Base-by-base conservation (phyloP, 306 rosid genomes). In the Fagus crenata region DNA sequence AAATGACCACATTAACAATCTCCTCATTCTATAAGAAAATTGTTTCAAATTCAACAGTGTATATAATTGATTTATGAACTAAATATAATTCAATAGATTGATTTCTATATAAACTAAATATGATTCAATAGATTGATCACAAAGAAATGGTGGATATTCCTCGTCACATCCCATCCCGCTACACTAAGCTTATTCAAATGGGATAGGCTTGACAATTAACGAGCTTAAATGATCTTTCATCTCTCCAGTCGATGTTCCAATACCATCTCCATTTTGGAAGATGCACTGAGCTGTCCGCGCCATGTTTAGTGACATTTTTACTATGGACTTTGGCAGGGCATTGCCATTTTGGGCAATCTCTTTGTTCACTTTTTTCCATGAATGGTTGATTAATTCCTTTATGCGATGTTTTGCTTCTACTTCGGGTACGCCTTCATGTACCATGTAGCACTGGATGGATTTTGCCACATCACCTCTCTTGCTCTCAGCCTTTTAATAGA, bases 381-480 rank as follows among this genome's bases (percentile, higher is more conserved):
- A 75, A 31, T 79, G 2, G 8, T 58, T 31, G 35, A 63, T 75
- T n/a, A 75, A 15, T 3, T 43, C 54, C 7, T 41, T 71, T 15
- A 75, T 67, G 32, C 39, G 67, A 17, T 58, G 31, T 13, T 36
- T 42, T 40, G 78, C 81, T 77, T 79, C 81, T 79, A 75, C 81
- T 56, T 76, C 56, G 4, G 73, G 37, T 72, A 28, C 6, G 5
- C 78, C 72, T 58, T 54, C 76, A 22, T 79, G 78, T 56, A 46
- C 75, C 86, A 71, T 75, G 60, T 65, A 72, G 41, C 81, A 83
- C 56, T 65, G 35, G 2, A 78, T 41, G 8, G 86, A 63, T 46
- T 79, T 83, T 3, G 80, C 56, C 9, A 83, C 81, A 54, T 79
- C 81, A 2, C 86, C 86, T 71, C 86, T 83, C 67, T 79, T 55